These are phyloP conservation scores for Fragaria vesca DNA, from an alignment of 306 rosid species.

Conservation along the genomic window DNA sequence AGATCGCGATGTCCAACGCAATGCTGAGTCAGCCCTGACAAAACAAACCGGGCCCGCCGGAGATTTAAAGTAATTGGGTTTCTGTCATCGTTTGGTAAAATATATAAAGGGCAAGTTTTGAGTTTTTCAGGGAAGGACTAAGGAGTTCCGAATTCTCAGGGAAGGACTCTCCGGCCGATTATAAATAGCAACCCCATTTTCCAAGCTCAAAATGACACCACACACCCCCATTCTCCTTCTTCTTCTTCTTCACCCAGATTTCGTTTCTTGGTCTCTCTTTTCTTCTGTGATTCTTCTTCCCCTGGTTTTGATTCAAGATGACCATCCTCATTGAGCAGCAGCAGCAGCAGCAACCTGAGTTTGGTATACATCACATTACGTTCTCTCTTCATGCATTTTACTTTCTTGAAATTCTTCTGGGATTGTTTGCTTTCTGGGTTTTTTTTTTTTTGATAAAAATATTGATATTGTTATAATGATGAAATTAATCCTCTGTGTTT, in stretches of 20 bases:
- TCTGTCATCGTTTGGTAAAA: neutral
- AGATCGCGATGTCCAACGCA: conserved; percentile 45
- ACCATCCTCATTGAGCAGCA: conserved; percentile 57
- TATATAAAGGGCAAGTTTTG: neutral
- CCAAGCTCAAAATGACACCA: conserved; percentile 17
- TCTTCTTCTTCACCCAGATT: neutral
- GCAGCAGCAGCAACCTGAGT: conserved; percentile 14
- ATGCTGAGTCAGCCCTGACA: conserved; percentile 44
- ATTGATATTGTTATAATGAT: neutral
- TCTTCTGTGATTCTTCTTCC: neutral
- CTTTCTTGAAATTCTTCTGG: neutral
- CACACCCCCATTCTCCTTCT: neutral
- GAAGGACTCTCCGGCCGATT: conserved; percentile 78
- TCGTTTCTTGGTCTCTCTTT: neutral
- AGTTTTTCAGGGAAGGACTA: conserved; percentile 68
- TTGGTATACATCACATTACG: conserved; percentile 38
- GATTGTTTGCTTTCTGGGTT: neutral
- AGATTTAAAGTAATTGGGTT: neutral
- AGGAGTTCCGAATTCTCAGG: conserved; percentile 57
- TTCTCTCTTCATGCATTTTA: too few relatives aligned
- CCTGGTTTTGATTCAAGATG: conserved; percentile 37
- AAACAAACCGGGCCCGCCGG: conserved; percentile 7
- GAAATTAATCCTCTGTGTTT: neutral
- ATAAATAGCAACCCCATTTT: conserved; percentile 48
- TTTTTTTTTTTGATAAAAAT: too few relatives aligned